Percentiles rank a stretch among this genome's conserved stretches.
phyloP scores from a whole-genome alignment of 345 rosid species.

The Gossypium herbaceum region DNA sequence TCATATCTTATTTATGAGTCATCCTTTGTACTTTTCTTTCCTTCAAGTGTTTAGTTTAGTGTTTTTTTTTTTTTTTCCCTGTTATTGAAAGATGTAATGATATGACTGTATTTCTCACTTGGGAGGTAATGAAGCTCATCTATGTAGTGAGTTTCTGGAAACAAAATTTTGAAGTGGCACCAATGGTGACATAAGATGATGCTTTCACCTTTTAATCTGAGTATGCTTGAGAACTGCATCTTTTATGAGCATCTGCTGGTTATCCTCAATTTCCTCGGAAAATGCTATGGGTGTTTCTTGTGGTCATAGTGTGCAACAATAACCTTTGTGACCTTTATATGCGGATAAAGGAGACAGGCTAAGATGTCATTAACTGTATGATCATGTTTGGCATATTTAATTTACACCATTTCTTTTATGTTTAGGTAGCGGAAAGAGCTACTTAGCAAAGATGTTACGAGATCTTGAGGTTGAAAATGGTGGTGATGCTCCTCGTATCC shows the following conservation, averaged over 20 bases:
- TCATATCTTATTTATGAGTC: neutral
- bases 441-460: conserved; percentile 84
- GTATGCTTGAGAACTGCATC: neutral
- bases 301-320: neutral
- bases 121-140: neutral
- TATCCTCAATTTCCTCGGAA: neutral
- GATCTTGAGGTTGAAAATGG: conserved; percentile 90
- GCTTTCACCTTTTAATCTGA: neutral
- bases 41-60: neutral
- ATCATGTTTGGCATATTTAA: neutral
- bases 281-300: neutral
- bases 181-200: neutral
- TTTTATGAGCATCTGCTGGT: neutral
- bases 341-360: neutral
- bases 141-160: neutral
- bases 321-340: neutral
- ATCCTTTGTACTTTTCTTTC: neutral
- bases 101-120: neutral
- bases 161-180: neutral
- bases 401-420: conserved; percentile 8
- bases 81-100: neutral
- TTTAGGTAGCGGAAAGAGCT: conserved; percentile 94
- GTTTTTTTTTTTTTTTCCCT: neutral
- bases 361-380: neutral
- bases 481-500: conserved; percentile 72